Percentiles rank a stretch among this genome's conserved stretches.
phyloP scores from a whole-genome alignment of 768 basidiomycete species.

The Strobilomyces dryophilus region DNA sequence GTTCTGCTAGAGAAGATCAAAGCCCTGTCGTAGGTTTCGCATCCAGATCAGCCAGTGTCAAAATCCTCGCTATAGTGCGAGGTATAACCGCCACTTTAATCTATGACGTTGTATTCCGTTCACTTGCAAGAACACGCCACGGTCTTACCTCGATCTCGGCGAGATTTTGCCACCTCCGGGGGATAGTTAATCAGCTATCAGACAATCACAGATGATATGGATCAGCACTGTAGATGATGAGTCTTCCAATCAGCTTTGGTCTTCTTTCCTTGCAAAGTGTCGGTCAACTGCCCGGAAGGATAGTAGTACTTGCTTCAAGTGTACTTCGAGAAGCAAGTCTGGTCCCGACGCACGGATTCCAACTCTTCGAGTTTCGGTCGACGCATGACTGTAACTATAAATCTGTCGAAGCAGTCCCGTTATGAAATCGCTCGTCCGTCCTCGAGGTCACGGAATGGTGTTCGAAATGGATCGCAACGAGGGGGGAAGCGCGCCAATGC shows the following conservation, averaged over 20 bases:
- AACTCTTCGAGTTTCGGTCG: neutral
- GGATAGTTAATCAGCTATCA: too few species aligned
- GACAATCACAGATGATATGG: neutral
- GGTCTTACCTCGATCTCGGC: too few species aligned
- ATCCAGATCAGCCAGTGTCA: neutral
- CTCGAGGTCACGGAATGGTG: constrained; percentile 8
- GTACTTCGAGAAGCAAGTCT: neutral
- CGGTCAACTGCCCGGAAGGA: too few species aligned
- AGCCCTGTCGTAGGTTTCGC: constrained; percentile 25
- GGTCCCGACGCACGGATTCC: constrained; percentile 1
- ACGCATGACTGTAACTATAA: neutral
- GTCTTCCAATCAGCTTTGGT: too few species aligned
- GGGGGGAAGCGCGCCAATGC: neutral
- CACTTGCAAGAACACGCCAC: too few species aligned
- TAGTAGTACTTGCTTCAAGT: too few species aligned
- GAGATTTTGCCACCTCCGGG: too few species aligned
- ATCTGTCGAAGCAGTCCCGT: neutral
- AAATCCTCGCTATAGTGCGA: constrained; percentile 4
- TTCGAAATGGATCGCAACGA: neutral
- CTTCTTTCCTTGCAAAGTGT: neutral
- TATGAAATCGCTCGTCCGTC: constrained; percentile 10
- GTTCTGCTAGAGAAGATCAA: constrained; percentile 60
- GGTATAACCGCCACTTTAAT: neutral
- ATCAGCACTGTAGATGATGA: neutral
- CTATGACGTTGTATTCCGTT: neutral